These are phyloP conservation scores for Stephania yunnanensis DNA, from an alignment of 164 flowering plant species.

Conservation along the genomic window DNA sequence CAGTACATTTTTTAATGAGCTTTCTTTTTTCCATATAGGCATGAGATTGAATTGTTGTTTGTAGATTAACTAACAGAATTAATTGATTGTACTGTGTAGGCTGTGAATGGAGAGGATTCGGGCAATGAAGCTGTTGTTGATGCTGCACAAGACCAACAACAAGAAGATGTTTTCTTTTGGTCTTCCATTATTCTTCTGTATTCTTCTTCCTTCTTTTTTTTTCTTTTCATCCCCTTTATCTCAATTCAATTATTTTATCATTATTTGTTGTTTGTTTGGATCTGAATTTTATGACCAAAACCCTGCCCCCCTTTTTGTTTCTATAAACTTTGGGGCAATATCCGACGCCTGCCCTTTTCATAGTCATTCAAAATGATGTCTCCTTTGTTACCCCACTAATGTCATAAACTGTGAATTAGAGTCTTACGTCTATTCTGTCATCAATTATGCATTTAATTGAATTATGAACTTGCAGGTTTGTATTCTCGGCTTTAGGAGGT, in stretches of 20 bases:
- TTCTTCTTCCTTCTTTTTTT: background rate
- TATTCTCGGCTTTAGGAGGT: conserved; percentile 95
- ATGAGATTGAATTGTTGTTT: background rate
- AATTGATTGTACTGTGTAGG: conserved; percentile 19
- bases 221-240: background rate
- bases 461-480: conserved; percentile 42
- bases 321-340: background rate
- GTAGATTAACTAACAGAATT: conserved; percentile 49
- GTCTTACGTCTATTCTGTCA: background rate
- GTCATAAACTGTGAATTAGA: too few species aligned
- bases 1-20: too few species aligned
- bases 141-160: conserved; percentile 2
- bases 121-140: conserved; percentile 68
- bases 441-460: background rate
- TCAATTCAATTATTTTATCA: background rate
- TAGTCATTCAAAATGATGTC: background rate
- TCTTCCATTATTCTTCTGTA: conserved; percentile 75
- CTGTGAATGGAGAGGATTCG: conserved; percentile 24
- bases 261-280: too few species aligned
- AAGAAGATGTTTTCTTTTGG: conserved; percentile 60
- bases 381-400: too few species aligned
- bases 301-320: background rate
- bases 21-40: background rate
- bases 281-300: too few species aligned
- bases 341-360: background rate